phyloP scores from a whole-genome alignment of 345 rosid species.

The Aurinia saxatilis region DNA sequence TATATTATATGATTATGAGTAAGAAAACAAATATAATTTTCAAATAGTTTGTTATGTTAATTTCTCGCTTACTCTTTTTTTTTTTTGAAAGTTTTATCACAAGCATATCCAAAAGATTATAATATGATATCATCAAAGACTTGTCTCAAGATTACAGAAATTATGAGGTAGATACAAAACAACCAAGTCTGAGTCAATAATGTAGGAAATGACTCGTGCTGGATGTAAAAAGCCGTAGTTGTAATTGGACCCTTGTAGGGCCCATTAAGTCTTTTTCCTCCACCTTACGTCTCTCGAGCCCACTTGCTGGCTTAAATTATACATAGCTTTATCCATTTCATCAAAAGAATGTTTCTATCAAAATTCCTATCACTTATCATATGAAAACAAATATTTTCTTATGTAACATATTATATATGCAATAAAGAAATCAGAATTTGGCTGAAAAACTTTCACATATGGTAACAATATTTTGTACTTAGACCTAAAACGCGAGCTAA shows the following conservation, averaged over 20 bases:
- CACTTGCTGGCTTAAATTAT: constrained; percentile 17
- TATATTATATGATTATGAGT: too few species aligned
- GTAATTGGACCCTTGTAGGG: constrained; percentile 20
- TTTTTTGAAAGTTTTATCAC: background rate
- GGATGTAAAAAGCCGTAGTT: constrained; percentile 16
- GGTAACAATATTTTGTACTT: too few species aligned
- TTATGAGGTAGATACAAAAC: background rate
- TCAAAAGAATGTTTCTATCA: background rate
- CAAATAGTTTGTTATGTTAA: too few species aligned
- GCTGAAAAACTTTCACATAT: too few species aligned
- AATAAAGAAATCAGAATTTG: too few species aligned
- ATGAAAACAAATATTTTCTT: background rate
- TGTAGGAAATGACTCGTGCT: constrained; percentile 15
- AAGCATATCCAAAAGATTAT: background rate
- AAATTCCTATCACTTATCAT: background rate
- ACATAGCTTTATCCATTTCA: constrained; percentile 17
- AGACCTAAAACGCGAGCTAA: too few species aligned
- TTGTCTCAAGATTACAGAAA: background rate
- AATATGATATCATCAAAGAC: background rate
- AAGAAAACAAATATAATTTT: too few species aligned
- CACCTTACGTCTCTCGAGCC: constrained; percentile 8
- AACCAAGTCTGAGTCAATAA: constrained; percentile 1
- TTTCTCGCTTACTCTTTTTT: too few species aligned
- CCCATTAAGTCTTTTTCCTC: constrained; percentile 3
- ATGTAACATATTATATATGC: too few species aligned